These are phyloP conservation scores for Penicillium mononematosum DNA, from an alignment of 495 filamentous ascomycete genomes.

Conservation along the genomic window DNA sequence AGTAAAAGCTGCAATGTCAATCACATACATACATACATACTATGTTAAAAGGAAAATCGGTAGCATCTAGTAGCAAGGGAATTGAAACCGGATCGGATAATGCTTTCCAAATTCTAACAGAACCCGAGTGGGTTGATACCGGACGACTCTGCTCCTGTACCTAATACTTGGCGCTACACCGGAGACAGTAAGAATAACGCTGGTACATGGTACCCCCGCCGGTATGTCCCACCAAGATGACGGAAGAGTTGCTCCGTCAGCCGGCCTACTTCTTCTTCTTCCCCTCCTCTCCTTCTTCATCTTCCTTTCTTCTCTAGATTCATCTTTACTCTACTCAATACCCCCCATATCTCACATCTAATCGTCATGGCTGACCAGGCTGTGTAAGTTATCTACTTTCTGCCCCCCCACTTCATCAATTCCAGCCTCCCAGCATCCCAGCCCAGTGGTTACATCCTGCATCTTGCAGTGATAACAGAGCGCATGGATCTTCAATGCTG, in stretches of 20 bases:
- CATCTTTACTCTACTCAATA: slow-evolving; percentile 16
- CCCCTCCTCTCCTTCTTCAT: slow-evolving; percentile 19
- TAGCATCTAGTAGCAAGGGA: neutral
- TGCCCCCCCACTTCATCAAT: slow-evolving; percentile 6
- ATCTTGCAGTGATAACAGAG: neutral
- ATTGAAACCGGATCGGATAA: slow-evolving; percentile 21
- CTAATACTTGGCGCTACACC: slow-evolving; percentile 31
- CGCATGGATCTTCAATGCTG: slow-evolving; percentile 2
- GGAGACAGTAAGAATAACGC: slow-evolving; percentile 14
- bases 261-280: slow-evolving; percentile 27
- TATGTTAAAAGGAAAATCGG: neutral
- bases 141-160: slow-evolving; percentile 48
- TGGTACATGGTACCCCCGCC: slow-evolving; percentile 25
- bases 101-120: slow-evolving; percentile 17
- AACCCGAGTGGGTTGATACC: slow-evolving; percentile 36
- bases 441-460: slow-evolving; percentile 1
- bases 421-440: slow-evolving; percentile 2
- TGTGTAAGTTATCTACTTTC: slow-evolving; percentile 52
- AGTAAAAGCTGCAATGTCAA: slow-evolving; percentile 10
- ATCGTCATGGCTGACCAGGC: slow-evolving; percentile 47
- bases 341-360: slow-evolving; percentile 10
- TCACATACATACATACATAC: neutral
- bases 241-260: slow-evolving; percentile 49
- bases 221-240: slow-evolving; percentile 42
- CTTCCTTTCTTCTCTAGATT: slow-evolving; percentile 16